These are phyloP conservation scores for Trichoderma atroviride DNA, from an alignment of 2,329 filamentous ascomycete genomes.

Conservation along the genomic window DNA sequence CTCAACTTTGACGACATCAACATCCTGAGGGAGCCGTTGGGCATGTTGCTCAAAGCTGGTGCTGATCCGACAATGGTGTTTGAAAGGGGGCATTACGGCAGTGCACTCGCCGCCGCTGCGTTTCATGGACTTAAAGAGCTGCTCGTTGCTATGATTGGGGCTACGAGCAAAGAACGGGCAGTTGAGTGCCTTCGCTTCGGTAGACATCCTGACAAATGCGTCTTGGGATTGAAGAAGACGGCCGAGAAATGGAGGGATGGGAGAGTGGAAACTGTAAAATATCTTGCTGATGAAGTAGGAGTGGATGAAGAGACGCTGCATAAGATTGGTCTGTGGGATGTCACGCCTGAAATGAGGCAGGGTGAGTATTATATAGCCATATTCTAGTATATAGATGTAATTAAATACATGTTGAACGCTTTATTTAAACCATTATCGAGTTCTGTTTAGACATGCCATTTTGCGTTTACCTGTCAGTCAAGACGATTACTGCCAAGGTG, in stretches of 20 bases:
- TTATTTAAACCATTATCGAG: no score
- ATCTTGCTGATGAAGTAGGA: conserved; percentile 8
- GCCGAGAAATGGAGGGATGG: neutral
- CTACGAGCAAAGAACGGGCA: neutral
- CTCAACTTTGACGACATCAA: rapidly evolving
- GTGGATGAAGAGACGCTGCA: conserved; percentile 1
- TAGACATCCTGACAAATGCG: neutral
- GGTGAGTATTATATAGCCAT: no score
- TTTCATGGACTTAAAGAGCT: neutral
- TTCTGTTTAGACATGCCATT: no score
- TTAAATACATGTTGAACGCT: no score
- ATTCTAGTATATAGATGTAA: no score
- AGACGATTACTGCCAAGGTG: no score
- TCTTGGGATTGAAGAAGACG: neutral
- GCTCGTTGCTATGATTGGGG: neutral
- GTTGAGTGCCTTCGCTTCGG: neutral
- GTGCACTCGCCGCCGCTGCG: conserved; percentile 19
- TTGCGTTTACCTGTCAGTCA: no score
- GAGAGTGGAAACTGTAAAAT: neutral
- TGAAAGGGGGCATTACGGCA: neutral
- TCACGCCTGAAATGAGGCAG: neutral
- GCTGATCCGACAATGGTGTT: neutral
- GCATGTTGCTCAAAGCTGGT: conserved; percentile 1
- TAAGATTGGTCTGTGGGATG: neutral
- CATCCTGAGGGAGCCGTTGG: neutral